These are phyloP conservation scores for Claviceps sp. DNA, from an alignment of 2,329 filamentous ascomycete species.

Conservation along the genomic window DNA sequence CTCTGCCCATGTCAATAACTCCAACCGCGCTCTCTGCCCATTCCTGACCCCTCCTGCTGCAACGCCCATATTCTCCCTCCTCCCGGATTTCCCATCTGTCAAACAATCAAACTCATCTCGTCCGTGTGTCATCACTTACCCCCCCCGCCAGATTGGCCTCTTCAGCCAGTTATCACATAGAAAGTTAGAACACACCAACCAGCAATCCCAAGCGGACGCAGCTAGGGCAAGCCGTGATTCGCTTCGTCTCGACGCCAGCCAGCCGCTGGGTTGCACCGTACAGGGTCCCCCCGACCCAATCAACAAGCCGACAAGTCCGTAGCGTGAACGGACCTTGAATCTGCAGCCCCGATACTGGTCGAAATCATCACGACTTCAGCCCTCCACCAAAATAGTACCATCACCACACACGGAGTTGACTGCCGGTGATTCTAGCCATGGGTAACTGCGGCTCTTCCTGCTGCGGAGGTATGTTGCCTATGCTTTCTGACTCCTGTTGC, in stretches of 20 bases:
- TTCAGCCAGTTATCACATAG: neutral
- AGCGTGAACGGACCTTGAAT: neutral
- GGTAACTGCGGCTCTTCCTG: slow-evolving; percentile 47
- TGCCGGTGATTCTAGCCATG: slow-evolving; percentile 29
- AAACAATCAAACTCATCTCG: slow-evolving; percentile 1
- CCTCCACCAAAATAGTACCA: neutral
- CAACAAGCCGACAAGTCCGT: neutral
- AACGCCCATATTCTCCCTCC: neutral
- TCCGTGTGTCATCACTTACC: neutral
- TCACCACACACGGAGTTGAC: neutral
- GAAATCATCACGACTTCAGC: neutral
- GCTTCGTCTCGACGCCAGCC: neutral
- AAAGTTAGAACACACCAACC: neutral
- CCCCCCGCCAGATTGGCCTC: slow-evolving; percentile 1
- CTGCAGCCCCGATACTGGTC: neutral
- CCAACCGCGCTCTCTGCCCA: neutral
- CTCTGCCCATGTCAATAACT: slow-evolving; percentile 1
- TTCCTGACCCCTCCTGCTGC: slow-evolving; percentile 1
- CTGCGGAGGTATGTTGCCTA: slow-evolving; percentile 33
- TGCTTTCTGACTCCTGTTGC: slow-evolving; percentile 2
- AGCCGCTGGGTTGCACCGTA: neutral
- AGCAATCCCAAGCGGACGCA: neutral
- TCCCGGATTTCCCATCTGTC: neutral
- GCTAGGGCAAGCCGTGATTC: neutral
- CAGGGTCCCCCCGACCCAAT: neutral